Base-by-base conservation (phyloP, 805 yeast species). In the Candida saitoana region DNA sequence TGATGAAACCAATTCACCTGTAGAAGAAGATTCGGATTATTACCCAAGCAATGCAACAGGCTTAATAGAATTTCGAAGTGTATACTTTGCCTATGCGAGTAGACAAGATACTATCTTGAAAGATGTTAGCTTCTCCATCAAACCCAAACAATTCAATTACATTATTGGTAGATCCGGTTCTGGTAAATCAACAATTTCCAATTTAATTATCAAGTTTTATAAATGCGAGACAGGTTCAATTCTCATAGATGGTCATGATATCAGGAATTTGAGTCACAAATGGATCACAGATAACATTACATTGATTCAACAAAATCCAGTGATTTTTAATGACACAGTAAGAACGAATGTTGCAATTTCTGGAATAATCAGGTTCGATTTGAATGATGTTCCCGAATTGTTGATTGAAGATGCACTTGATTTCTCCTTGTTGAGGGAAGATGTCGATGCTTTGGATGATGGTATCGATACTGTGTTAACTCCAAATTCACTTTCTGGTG, bases 81-180 rank as follows among this genome's bases (percentile, higher is more conserved):
- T 90, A 4, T 57, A 63, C 3, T 90, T 88, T 55, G 52, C 70
- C 0, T 91, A 89, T 54, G 80, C 84, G 1, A 60, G 80, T 1
- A 71, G 91, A 49, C 68, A 70, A 1, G 59, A 60, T 1, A 60
- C 63, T 2, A 79, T 78, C 0, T 56, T 93, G 12, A 59, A 71
- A 0, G 51, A 73, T 37, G 65, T 84, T 1, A 54, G 59, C n/a
- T 43, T 84, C 18, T 49, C 50, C 29, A 18, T 55, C 7, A 42
- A 42, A 38, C 59, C 76, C 0, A 71, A 75, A 1, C 49, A 63
- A 24, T 55, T 76, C 5, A 78, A 82, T 1, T 91, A 78, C 51
- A 61, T 93, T 3, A 76, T 93, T 33, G 99, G 99, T 1, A 71
- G 74, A 46, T 89, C 97, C 0, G 99, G 99, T 0, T 82, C 90